phyloP scores from a whole-genome alignment of 768 basidiomycete species.

The Neoboletus magnificus region DNA sequence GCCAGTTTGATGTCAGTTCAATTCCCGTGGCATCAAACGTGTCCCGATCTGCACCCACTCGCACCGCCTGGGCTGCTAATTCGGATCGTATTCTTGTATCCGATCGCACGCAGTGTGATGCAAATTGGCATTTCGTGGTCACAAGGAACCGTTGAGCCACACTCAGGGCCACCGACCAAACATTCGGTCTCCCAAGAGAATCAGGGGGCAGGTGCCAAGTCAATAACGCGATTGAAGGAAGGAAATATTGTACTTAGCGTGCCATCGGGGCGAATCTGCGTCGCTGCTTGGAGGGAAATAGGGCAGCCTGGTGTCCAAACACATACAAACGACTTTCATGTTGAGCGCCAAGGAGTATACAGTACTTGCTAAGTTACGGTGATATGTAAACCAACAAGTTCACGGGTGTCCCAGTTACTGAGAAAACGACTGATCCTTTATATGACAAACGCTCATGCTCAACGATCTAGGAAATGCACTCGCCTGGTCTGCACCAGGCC shows the following conservation, averaged over 20 bases:
- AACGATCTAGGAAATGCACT: constrained; percentile 2
- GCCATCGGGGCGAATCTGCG: not conserved
- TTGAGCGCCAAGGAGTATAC: not conserved
- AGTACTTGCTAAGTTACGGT: not conserved
- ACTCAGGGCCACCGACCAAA: not conserved
- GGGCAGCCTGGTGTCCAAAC: not conserved
- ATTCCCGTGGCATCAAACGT: constrained; percentile 14
- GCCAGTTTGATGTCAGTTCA: constrained; percentile 7
- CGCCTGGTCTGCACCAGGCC: not conserved
- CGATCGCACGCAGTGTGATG: not conserved
- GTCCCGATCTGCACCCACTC: constrained; percentile 14
- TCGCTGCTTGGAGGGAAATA: not conserved
- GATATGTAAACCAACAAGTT: not conserved
- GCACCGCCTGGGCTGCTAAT: constrained; percentile 15
- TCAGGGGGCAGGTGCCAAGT: not conserved
- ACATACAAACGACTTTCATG: not conserved
- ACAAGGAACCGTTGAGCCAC: not conserved
- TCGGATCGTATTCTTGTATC: constrained; percentile 1
- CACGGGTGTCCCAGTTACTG: not conserved
- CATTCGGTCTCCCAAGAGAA: not conserved
- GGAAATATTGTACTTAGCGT: not conserved
- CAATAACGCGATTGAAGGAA: not conserved
- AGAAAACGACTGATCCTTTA: not conserved
- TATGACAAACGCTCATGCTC: not conserved
- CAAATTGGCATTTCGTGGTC: not conserved